phyloP scores from a whole-genome alignment of 108 stramenopile species.

The Fragilariopsis cylindrus region DNA sequence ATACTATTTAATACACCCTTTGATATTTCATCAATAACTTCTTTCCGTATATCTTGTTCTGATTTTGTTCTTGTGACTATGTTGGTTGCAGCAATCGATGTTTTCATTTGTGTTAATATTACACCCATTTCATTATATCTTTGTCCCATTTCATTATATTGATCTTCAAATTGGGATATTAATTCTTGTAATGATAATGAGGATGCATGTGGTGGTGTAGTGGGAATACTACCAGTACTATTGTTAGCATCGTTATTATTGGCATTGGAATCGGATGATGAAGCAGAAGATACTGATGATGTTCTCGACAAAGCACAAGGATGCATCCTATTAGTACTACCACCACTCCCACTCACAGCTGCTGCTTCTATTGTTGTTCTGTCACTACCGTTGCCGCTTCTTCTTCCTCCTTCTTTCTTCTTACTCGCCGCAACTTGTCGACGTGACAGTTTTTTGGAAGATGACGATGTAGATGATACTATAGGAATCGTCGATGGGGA shows the following conservation, averaged over 20 bases:
- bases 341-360: too few species aligned
- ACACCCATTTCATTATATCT: slow-evolving; percentile 30
- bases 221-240: background rate
- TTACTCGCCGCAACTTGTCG: too few species aligned
- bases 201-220: background rate
- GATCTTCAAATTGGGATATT: slow-evolving; percentile 30
- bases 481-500: too few species aligned
- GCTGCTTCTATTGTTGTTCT: too few species aligned
- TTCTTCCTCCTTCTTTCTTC: too few species aligned
- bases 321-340: background rate
- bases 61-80: background rate
- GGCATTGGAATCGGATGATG: background rate
- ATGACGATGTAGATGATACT: too few species aligned
- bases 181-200: slow-evolving; percentile 16
- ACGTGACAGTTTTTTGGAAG: too few species aligned
- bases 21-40: slow-evolving; percentile 28
- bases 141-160: slow-evolving; percentile 38
- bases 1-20: slow-evolving; percentile 27
- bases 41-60: slow-evolving; percentile 35
- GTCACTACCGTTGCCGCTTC: too few species aligned
- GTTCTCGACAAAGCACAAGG: background rate
- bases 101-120: slow-evolving; percentile 27
- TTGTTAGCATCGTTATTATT: background rate
- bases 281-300: slow-evolving; percentile 9
- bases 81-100: background rate